Percentiles rank a stretch among this genome's conserved stretches.
These are phyloP conservation scores for Bipolaris sorokiniana DNA, from an alignment of 2,329 filamentous ascomycete species.

Conservation along the genomic window DNA sequence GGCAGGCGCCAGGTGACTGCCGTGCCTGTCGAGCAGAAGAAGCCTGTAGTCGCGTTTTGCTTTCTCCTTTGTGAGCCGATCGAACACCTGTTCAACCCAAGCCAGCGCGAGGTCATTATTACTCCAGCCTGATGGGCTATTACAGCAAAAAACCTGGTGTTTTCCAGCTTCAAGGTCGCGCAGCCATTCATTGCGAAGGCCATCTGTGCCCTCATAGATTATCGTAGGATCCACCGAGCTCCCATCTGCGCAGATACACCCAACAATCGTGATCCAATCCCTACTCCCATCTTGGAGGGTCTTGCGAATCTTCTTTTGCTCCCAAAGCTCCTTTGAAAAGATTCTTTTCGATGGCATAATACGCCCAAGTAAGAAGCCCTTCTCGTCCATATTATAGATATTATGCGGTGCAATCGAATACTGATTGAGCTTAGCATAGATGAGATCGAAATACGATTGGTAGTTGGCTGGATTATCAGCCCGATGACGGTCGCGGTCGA, in stretches of 20 bases:
- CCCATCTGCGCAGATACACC: too few species aligned
- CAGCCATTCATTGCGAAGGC: slow-evolving; percentile 7
- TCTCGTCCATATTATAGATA: background rate
- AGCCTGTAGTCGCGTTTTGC: too few species aligned
- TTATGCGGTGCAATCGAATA: background rate
- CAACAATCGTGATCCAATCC: too few species aligned
- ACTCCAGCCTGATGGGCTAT: slow-evolving; percentile 9
- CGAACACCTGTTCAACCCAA: slow-evolving; percentile 4
- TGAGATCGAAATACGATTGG: background rate
- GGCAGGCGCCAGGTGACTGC: slow-evolving; percentile 15
- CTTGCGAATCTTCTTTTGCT: too few species aligned
- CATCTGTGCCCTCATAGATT: slow-evolving; percentile 1
- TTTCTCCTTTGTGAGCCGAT: slow-evolving; percentile 16
- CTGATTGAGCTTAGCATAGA: background rate
- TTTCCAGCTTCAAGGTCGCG: slow-evolving; percentile 2
- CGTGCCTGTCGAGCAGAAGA: slow-evolving; percentile 20
- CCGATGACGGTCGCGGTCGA: background rate
- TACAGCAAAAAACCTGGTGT: slow-evolving; percentile 8
- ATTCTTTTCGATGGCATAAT: too few species aligned
- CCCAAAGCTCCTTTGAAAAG: too few species aligned
- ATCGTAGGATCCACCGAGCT: background rate
- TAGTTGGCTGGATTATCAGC: background rate
- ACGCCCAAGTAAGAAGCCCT: too few species aligned
- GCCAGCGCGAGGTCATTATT: background rate
- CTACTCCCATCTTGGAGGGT: too few species aligned